A percentile compares a stretch with the other conserved stretches of the same genome.
Conservation (phyloP, 768 basidiomycete species). For the Tylopilus plumbeoviolaceoides region DNA sequence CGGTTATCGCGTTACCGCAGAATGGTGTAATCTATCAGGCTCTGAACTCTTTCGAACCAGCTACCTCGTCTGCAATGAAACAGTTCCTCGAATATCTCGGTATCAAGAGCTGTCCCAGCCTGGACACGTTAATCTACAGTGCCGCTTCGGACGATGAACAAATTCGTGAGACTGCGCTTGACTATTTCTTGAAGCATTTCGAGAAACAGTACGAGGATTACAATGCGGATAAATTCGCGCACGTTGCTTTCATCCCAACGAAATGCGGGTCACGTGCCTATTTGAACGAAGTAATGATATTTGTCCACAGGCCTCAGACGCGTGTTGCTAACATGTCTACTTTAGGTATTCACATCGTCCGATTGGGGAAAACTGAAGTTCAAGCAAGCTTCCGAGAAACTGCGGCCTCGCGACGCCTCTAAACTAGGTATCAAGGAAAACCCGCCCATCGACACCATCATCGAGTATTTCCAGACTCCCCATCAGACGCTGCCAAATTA, state of each 20-base stretch:
- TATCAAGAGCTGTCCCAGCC: not conserved
- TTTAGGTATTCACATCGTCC: conserved; percentile 6
- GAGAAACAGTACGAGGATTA: conserved; percentile 6
- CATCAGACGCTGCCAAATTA: too few species aligned
- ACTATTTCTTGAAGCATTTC: conserved; percentile 9
- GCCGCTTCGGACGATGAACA: conserved; percentile 2
- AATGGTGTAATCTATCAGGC: too few species aligned
- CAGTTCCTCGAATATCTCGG: conserved; percentile 1
- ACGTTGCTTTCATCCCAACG: conserved; percentile 15
- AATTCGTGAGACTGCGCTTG: conserved; percentile 3
- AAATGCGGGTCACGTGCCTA: not conserved
- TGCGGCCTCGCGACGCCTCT: conserved; percentile 1
- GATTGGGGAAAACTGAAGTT: conserved; percentile 11
- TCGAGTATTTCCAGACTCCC: not conserved
- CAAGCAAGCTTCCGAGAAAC: not conserved
- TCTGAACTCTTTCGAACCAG: too few species aligned
- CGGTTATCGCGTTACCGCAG: too few species aligned
- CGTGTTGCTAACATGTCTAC: not conserved
- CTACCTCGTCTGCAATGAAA: not conserved
- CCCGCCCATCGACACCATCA: conserved; percentile 1
- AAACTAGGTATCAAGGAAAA: conserved; percentile 10
- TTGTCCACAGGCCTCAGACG: too few species aligned
- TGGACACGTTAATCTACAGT: conserved; percentile 2
- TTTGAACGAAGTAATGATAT: conserved; percentile 5
- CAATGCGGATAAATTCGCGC: conserved; percentile 3